Base-by-base conservation (phyloP, 257 asterid genomes). In the Jasminum sambac region DNA sequence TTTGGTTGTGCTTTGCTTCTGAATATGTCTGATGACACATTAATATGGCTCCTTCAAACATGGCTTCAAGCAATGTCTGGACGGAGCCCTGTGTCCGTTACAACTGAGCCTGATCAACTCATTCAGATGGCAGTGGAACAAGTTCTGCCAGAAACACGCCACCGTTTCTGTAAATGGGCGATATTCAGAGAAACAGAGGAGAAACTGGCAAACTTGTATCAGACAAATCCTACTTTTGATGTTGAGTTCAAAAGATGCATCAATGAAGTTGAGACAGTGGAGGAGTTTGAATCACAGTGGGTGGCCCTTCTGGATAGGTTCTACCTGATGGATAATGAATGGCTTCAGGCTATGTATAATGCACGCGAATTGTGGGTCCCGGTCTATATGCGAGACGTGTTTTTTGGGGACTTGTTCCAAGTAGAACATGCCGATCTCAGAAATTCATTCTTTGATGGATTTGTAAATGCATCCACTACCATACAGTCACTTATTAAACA, bases 261-360 rank as follows among this genome's bases (percentile, higher is more conserved):
- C 43, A 84, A 87, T 72, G 91, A 84, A 66, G 71, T 85, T 5
- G 89, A 86, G 72, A 74, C 93, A 12, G 80, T 79, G 1, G 93
- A 84, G 77, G 97, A 90, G 67, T 92, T 92, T 76, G 97, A 88
- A 80, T 85, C 91, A 9, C 76, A 81, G 69, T 92, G 98, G 98
- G 79, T 61, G 11, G 69, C 72, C 9, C 76, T 92, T 23, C 40
- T 90, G 74, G 76, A 77, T 60, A 81, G 78, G 37, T 81, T 84
- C 74, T 80, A 74, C 73, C 68, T 92, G 70, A 40, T 77, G 77
- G 88, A 81, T 77, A 90, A 88, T 55, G 95, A 90, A 37, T 92
- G 95, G 96, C 89, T 90, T 79, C 85, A 70, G 75, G 86, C 86
- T 42, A 63, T 92, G 67, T 90, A 90, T 55, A 82, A 71, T 59